These are phyloP conservation scores for Grosmannia clavigera DNA, from an alignment of 2,329 filamentous ascomycete genomes.

Conservation along the genomic window DNA sequence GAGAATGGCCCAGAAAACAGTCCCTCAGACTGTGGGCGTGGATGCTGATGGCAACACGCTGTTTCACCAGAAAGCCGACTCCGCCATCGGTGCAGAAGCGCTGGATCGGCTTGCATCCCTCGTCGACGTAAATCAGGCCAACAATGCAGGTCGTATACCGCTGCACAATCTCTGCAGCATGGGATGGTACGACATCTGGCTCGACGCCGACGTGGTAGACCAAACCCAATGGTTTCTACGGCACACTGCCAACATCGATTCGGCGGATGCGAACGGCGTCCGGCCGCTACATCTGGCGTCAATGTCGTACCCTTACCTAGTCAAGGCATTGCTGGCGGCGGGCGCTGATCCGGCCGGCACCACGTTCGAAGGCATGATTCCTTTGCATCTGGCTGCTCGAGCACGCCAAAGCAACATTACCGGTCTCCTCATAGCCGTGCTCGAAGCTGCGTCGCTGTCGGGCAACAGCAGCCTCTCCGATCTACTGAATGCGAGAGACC, in stretches of 20 bases:
- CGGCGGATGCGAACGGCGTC: background rate
- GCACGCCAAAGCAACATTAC: constrained; percentile 2
- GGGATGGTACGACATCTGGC: background rate
- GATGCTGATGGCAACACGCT: constrained; percentile 1
- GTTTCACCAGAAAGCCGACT: background rate
- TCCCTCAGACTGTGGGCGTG: background rate
- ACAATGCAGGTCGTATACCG: constrained; percentile 1
- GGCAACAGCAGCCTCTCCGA: background rate
- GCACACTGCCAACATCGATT: background rate
- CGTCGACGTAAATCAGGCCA: background rate
- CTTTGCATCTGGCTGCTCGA: constrained; percentile 3
- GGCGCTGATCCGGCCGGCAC: background rate
- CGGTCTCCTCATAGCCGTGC: background rate
- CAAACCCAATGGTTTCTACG: background rate
- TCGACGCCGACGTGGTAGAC: background rate
- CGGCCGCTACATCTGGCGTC: constrained; percentile 1
- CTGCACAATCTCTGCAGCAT: background rate
- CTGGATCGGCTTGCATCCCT: background rate
- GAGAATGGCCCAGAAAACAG: no score
- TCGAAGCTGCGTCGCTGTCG: background rate
- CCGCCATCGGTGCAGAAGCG: no score
- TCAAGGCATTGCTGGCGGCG: background rate
- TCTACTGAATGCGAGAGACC: background rate
- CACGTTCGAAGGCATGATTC: constrained; percentile 2
- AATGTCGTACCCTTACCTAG: background rate